Evolutionary conservation across 2,329 filamentous ascomycete species (phyloP).

Genomic region (Chaetomiaceae sp.): DNA sequence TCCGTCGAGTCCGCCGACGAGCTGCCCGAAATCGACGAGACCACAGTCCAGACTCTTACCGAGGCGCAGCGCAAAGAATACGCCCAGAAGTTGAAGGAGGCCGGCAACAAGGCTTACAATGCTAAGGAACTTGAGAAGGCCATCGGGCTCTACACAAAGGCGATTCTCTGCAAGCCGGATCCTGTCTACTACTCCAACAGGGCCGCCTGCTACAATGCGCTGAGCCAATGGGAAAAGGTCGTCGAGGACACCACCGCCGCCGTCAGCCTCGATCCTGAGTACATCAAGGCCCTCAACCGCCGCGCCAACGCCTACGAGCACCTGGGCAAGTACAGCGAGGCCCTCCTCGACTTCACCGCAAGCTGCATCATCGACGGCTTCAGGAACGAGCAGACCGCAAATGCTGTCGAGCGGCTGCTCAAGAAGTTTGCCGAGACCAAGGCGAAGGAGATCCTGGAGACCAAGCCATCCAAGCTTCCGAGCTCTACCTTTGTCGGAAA

Average conservation of each 20-base stretch:
- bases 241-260: conserved; percentile 96
- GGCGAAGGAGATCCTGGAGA: conserved; percentile 81
- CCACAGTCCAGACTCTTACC: conserved; percentile 48
- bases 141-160: conserved; percentile 92
- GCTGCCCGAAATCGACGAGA: conserved; percentile 62
- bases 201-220: conserved; percentile 93
- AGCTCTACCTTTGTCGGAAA: conserved; percentile 97
- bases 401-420: conserved; percentile 84
- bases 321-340: conserved; percentile 84
- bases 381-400: conserved; percentile 82
- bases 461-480: conserved; percentile 81
- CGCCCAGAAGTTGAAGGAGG: conserved; percentile 87
- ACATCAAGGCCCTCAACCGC: conserved; percentile 96
- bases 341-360: conserved; percentile 93
- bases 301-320: conserved; percentile 96
- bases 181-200: conserved; percentile 99
- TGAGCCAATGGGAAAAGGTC: conserved; percentile 90
- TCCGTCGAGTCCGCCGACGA: conserved; percentile 59
- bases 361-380: conserved; percentile 99
- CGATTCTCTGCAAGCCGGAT: conserved; percentile 94
- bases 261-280: conserved; percentile 87
- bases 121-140: conserved; percentile 90
- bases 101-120: conserved; percentile 94
- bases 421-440: conserved; percentile 97
- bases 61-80: conserved; percentile 75